Conservation (phyloP, 768 basidiomycete species). For the Paxillus rubicundulus region DNA sequence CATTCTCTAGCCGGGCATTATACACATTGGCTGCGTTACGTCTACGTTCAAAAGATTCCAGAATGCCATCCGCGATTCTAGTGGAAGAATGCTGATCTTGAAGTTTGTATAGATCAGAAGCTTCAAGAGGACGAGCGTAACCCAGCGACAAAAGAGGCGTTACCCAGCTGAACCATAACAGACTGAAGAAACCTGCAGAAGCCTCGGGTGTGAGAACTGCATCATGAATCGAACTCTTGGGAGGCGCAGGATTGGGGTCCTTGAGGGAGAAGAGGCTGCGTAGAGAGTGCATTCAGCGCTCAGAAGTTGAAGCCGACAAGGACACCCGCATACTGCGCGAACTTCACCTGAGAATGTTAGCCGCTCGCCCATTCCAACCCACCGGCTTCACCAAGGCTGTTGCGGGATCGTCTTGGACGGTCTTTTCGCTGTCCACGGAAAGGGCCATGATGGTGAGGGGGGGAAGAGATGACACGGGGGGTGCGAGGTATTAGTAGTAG, state of each 20-base stretch:
- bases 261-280: conserved; percentile 14
- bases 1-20: conserved; percentile 64
- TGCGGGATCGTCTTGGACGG: not conserved
- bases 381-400: not conserved
- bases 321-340: not conserved
- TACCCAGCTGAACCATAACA: conserved; percentile 75
- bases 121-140: conserved; percentile 77
- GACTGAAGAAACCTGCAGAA: conserved; percentile 55
- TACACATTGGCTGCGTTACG: conserved; percentile 58
- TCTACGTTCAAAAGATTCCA: conserved; percentile 60
- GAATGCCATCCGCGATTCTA: conserved; percentile 60
- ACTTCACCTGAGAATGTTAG: not conserved
- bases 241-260: conserved; percentile 32
- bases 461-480: too few relatives aligned
- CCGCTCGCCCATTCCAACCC: not conserved
- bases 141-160: conserved; percentile 69
- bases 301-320: not conserved
- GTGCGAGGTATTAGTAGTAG: too few relatives aligned
- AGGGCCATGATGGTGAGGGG: not conserved
- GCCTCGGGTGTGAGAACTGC: conserved; percentile 63
- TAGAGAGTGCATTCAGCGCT: not conserved
- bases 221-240: conserved; percentile 56
- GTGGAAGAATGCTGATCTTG: conserved; percentile 59
- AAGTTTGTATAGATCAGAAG: conserved; percentile 78
- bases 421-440: not conserved